Evolutionary conservation across 2,329 filamentous ascomycete species (phyloP).

Genomic region (Penicillium capsulatum): DNA sequence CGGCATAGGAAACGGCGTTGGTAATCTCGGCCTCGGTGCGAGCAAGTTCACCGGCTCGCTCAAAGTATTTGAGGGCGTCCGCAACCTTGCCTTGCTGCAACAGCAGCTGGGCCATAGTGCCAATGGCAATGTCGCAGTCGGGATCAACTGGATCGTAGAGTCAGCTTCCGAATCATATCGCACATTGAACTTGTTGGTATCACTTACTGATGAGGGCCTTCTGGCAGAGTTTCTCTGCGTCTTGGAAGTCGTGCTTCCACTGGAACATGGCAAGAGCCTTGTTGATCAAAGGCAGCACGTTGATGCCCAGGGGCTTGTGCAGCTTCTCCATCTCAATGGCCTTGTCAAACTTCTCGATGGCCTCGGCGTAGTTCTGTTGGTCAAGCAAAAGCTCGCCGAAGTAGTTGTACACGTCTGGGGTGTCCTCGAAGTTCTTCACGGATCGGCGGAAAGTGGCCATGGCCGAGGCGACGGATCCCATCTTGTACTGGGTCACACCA

Average conservation of each 20-base stretch:
- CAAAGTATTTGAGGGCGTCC: slow-evolving; percentile 93
- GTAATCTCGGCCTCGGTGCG: slow-evolving; percentile 93
- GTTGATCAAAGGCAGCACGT: slow-evolving; percentile 95
- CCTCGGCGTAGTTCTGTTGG: slow-evolving; percentile 91
- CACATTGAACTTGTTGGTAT: background rate
- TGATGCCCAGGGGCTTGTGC: slow-evolving; percentile 90
- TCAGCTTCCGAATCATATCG: no score
- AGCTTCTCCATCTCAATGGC: slow-evolving; percentile 99
- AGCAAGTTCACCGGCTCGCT: slow-evolving; percentile 89
- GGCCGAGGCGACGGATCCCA: slow-evolving; percentile 93
- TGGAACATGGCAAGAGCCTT: slow-evolving; percentile 96
- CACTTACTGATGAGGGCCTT: slow-evolving; percentile 91
- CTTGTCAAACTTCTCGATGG: slow-evolving; percentile 95
- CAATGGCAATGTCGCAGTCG: slow-evolving; percentile 97
- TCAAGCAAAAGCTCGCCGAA: slow-evolving; percentile 95
- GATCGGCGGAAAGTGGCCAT: slow-evolving; percentile 98
- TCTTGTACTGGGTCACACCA: slow-evolving; percentile 99
- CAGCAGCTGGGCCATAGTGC: slow-evolving; percentile 96
- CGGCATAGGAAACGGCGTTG: slow-evolving; percentile 93
- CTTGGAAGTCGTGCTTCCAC: slow-evolving; percentile 93
- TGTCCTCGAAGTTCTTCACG: slow-evolving; percentile 97
- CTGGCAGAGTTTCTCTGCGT: slow-evolving; percentile 93
- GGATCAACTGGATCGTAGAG: slow-evolving; percentile 67
- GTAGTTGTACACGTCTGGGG: slow-evolving; percentile 99
- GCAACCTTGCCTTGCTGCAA: slow-evolving; percentile 97